Evolutionary conservation across 306 rosid species (phyloP), one percentile per base, ranked within the genome.

Genomic region (Coriaria nepalensis): DNA sequence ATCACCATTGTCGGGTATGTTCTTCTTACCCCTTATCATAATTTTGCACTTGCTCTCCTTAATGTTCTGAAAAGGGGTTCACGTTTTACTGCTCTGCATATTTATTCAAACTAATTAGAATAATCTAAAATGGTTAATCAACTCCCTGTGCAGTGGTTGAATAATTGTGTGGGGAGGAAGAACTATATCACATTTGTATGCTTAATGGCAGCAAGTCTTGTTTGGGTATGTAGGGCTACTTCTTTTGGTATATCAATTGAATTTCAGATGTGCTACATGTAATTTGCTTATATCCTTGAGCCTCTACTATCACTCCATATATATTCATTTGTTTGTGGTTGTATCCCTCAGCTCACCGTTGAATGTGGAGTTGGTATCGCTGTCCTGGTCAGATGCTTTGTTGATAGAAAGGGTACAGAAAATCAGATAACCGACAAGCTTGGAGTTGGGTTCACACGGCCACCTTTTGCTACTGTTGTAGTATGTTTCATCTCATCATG

Each of bases 141-240:
- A 10, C 13, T 42, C 65, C 38, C 61, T 65, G 44, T 75, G 75
- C 83, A 84, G 92, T 84, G 94, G 94, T 63, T 84, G 74, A 84
- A 84, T 63, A 80, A 78, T 59, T 80, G 94, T 40, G 92, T 84
- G 57, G 94, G 94, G 59, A 70, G 77, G 72, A 80, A 80, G 72
- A 84, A 84, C 60, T 84, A 80, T 60, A 53, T 78, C 63, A 67
- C 92, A 6, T 80, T 80, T 5, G 83, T 84, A 56, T 77, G 87
- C 69, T 83, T 84, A 42, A 80, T 84, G 94, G 94, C 81, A 47
- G 79, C 63, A 52, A 80, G 92, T 79, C 79, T 78, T 57, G 61
- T 62, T 63, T 84, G 94, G 92, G 86, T 78, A 75, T 57, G 79
- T 46, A 55, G 33, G 65, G 47, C 12, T 45, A 9, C 33, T 45